phyloP scores from a whole-genome alignment of 441 rosid genomes.

The Kokia cookei region DNA sequence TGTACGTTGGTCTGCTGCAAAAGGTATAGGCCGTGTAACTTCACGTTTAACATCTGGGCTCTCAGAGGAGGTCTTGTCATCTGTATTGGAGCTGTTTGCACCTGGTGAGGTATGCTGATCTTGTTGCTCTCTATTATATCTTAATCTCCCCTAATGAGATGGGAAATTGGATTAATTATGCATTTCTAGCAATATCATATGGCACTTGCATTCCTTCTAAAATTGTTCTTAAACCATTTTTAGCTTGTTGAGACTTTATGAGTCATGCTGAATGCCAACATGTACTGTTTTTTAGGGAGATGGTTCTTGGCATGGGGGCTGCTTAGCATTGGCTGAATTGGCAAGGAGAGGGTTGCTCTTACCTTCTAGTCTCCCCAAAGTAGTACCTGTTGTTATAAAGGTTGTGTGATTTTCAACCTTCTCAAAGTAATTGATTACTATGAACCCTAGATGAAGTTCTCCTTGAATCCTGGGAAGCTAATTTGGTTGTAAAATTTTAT shows the following conservation, averaged over 20 bases:
- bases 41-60: slow-evolving; percentile 76
- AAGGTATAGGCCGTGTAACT: slow-evolving; percentile 90
- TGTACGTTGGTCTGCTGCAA: slow-evolving; percentile 99
- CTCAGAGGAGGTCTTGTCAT: slow-evolving; percentile 83
- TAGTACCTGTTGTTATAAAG: slow-evolving; percentile 82
- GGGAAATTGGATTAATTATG: not conserved
- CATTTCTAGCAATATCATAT: not conserved
- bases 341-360: slow-evolving; percentile 92
- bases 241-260: not conserved
- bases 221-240: not conserved
- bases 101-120: slow-evolving; percentile 71
- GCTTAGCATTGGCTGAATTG: slow-evolving; percentile 93
- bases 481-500: not conserved
- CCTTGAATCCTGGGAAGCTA: not conserved
- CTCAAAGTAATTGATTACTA: not conserved
- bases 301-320: slow-evolving; percentile 99
- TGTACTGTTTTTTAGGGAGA: slow-evolving; percentile 64
- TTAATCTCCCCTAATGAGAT: not conserved
- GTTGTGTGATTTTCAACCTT: slow-evolving; percentile 30
- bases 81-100: slow-evolving; percentile 81
- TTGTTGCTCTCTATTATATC: slow-evolving; percentile 8
- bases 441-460: not conserved
- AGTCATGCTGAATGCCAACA: slow-evolving; percentile 11
- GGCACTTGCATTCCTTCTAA: not conserved
- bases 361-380: slow-evolving; percentile 83